Evolutionary conservation across 2,329 filamentous ascomycete species (phyloP).

Genomic region (Xylaria polymorpha): DNA sequence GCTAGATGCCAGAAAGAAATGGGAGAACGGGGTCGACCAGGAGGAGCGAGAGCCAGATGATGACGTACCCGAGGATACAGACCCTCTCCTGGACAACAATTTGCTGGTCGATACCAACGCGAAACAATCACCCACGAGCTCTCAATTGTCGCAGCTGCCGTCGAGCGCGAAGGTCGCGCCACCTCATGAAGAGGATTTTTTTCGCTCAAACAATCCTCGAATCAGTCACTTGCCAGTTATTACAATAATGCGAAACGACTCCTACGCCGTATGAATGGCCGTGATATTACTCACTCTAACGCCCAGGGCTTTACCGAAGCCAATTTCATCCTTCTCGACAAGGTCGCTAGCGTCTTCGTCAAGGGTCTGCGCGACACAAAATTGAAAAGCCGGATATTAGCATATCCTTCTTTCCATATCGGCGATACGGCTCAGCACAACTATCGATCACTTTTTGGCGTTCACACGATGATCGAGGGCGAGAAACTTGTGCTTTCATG

Average conservation of each 20-base stretch:
- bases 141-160: constrained; percentile 30
- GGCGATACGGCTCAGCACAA: constrained; percentile 45
- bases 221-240: constrained; percentile 59
- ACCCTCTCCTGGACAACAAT: constrained; percentile 24
- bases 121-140: constrained; percentile 14
- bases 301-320: constrained; percentile 54
- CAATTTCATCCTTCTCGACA: constrained; percentile 63
- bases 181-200: constrained; percentile 40
- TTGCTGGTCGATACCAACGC: constrained; percentile 10
- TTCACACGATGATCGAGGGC: constrained; percentile 66
- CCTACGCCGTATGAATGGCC: constrained; percentile 60
- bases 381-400: constrained; percentile 59
- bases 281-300: constrained; percentile 63
- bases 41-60: constrained; percentile 56
- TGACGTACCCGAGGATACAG: constrained; percentile 47
- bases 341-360: constrained; percentile 65
- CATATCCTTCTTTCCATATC: constrained; percentile 61
- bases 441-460: constrained; percentile 64
- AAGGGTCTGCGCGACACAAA: constrained; percentile 61
- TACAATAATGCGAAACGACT: constrained; percentile 62
- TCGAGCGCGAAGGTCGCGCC: constrained; percentile 2
- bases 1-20: constrained; percentile 73
- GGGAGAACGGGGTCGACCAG: constrained; percentile 69
- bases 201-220: constrained; percentile 56
- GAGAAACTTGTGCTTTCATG: constrained; percentile 63